Evolutionary conservation across 495 filamentous ascomycete genomes (phyloP), one percentile per base, ranked within the genome.

Genomic region (Penicillium canescens): DNA sequence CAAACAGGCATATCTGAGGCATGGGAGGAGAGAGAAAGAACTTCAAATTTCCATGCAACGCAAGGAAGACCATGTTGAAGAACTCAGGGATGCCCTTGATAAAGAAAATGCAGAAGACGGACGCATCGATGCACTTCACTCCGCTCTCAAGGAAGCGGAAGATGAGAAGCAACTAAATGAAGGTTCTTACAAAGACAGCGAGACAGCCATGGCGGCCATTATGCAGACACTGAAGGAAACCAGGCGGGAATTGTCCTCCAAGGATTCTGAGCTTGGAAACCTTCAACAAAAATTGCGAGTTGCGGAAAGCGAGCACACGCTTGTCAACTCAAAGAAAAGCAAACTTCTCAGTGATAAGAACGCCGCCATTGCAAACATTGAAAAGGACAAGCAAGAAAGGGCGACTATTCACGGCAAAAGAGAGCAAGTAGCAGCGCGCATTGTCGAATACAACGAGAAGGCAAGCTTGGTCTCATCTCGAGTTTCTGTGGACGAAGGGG

Each of bases 301-400:
- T 64, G 81, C 82, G 16, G 74, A 86, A 50, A 71, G 71, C 34
- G 90, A 87, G 62, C 63, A 77, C 8, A 65, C 74, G 24, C 73
- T 75, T 42, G 72, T 79, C 11, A 57, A 63, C 1, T 73, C 82
- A 4, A 70, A 77, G 31, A 82, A 85, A 28, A 71, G 72, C 26
- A 62, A 81, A 6, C 77, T 77, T 12, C 67, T 96, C 4, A 61
- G 68, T 2, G 77, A 86, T 12, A 90, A 92, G 61, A 96, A 95
- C 62, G 51, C 67, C 11, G 84, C 85, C 2, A 61, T 87, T 23
- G 74, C 78, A 12, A 59, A 45, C 3, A 69, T 88, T 14, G 74
- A 82, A 5, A 63, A 78, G 3, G 69, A 74, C 6, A 78, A 82
- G 52, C 59, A 66, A 16, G 73, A 81, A 2, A 80, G 78, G 57